Percentiles rank a stretch among this genome's conserved stretches.
Evolutionary conservation across 2,329 filamentous ascomycete genomes (phyloP).

Genomic region (Cladosporium sp.): DNA sequence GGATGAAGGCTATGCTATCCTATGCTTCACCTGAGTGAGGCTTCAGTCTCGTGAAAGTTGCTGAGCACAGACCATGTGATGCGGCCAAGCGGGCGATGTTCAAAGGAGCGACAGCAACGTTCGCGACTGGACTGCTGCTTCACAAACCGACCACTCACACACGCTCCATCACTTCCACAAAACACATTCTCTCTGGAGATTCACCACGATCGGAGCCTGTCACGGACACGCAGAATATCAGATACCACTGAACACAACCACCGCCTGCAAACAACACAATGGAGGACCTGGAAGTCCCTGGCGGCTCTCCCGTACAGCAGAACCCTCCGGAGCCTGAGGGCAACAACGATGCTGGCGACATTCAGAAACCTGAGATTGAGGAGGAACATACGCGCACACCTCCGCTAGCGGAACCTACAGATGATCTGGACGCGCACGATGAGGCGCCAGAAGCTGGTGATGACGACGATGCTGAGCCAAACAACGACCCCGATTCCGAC

Average conservation of each 20-base stretch:
- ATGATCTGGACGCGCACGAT: constrained; percentile 45
- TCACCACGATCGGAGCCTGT: not conserved
- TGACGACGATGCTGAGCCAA: constrained; percentile 33
- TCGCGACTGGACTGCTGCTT: constrained; percentile 3
- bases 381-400: constrained; percentile 49
- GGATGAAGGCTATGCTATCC: constrained; percentile 2
- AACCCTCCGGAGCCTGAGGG: constrained; percentile 47
- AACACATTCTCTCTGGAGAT: constrained; percentile 21
- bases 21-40: not conserved
- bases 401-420: constrained; percentile 43
- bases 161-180: not conserved
- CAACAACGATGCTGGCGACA: constrained; percentile 48
- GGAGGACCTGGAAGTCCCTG: constrained; percentile 43
- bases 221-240: not conserved
- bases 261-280: constrained; percentile 29
- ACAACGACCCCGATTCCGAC: constrained; percentile 48
- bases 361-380: constrained; percentile 48
- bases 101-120: constrained; percentile 16
- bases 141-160: constrained; percentile 1
- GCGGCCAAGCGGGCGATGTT: constrained; percentile 11
- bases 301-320: constrained; percentile 41
- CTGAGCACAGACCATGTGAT: constrained; percentile 16
- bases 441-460: constrained; percentile 20
- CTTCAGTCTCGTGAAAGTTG: constrained; percentile 16
- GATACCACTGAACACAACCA: not conserved